Conservation (phyloP, 2,329 filamentous ascomycete genomes). For the Aspergillus sp. region DNA sequence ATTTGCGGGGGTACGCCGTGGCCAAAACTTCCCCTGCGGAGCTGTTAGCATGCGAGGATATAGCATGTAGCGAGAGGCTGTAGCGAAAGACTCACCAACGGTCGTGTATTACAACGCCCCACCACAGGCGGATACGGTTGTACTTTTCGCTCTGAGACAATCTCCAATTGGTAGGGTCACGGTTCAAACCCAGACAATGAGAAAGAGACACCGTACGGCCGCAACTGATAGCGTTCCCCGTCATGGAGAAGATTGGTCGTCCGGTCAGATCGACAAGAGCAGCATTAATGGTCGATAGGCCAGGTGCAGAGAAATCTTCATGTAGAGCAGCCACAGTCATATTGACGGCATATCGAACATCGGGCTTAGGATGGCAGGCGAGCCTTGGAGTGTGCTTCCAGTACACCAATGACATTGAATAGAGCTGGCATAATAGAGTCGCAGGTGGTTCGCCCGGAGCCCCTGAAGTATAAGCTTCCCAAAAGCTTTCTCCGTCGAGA, state of each 20-base stretch:
- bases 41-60: slow-evolving; percentile 11
- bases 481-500: slow-evolving; percentile 49
- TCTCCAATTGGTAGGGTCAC: slow-evolving; percentile 48
- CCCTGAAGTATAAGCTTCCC: slow-evolving; percentile 40
- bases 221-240: slow-evolving; percentile 49
- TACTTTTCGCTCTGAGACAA: slow-evolving; percentile 45
- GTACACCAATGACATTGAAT: slow-evolving; percentile 51
- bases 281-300: slow-evolving; percentile 51
- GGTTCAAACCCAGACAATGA: slow-evolving; percentile 49
- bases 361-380: slow-evolving; percentile 44
- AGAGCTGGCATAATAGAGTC: slow-evolving; percentile 49
- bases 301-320: slow-evolving; percentile 51
- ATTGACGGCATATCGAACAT: slow-evolving; percentile 55
- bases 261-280: slow-evolving; percentile 53
- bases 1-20: slow-evolving; percentile 50
- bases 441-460: slow-evolving; percentile 46
- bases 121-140: slow-evolving; percentile 47
- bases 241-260: slow-evolving; percentile 52
- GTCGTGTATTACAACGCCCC: slow-evolving; percentile 51
- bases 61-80: no score
- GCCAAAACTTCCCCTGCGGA: slow-evolving; percentile 44
- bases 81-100: slow-evolving; percentile 35
- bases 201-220: slow-evolving; percentile 48
- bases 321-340: slow-evolving; percentile 53
- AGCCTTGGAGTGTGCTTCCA: slow-evolving; percentile 46